Conservation (phyloP, 371 early-diverging fungal species). For the Dipsacomyces acuminosporus region DNA sequence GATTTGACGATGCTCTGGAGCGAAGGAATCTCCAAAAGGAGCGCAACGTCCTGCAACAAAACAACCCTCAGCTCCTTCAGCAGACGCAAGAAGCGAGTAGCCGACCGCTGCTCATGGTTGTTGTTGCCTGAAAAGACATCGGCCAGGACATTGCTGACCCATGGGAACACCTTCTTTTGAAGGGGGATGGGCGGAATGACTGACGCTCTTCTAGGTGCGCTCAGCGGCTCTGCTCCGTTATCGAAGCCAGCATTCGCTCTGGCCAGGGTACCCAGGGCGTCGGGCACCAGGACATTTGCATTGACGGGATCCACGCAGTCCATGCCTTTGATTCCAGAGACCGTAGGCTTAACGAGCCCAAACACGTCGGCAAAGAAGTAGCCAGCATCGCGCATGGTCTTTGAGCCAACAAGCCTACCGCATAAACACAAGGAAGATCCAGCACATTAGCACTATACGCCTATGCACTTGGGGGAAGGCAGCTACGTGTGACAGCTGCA, state of each 20-base stretch:
- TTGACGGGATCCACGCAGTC: conserved; percentile 22
- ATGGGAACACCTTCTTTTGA: conserved; percentile 37
- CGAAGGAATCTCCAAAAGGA: conserved; percentile 34
- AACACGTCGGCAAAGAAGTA: conserved; percentile 39
- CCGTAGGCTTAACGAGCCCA: conserved; percentile 23
- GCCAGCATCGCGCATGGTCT: conserved; percentile 28
- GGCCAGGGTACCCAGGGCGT: conserved; percentile 17
- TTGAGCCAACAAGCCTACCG: conserved; percentile 27
- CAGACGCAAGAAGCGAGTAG: conserved; percentile 30
- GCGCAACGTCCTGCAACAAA: conserved; percentile 35
- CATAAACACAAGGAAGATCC: too few relatives aligned
- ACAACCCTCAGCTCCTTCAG: conserved; percentile 36
- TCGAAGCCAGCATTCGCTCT: conserved; percentile 30
- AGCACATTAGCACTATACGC: too few relatives aligned
- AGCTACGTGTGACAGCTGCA: too few relatives aligned
- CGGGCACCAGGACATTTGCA: conserved; percentile 14
- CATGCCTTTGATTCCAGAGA: conserved; percentile 31
- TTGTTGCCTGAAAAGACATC: conserved; percentile 30
- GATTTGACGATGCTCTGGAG: conserved; percentile 5
- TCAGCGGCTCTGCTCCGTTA: not conserved
- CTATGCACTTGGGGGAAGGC: too few relatives aligned
- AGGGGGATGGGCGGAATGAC: conserved; percentile 28
- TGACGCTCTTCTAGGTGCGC: conserved; percentile 15
- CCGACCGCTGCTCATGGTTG: conserved; percentile 29
- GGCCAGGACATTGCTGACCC: conserved; percentile 27